Conservation (phyloP, 306 rosid genomes). For the Citrullus amarus region DNA sequence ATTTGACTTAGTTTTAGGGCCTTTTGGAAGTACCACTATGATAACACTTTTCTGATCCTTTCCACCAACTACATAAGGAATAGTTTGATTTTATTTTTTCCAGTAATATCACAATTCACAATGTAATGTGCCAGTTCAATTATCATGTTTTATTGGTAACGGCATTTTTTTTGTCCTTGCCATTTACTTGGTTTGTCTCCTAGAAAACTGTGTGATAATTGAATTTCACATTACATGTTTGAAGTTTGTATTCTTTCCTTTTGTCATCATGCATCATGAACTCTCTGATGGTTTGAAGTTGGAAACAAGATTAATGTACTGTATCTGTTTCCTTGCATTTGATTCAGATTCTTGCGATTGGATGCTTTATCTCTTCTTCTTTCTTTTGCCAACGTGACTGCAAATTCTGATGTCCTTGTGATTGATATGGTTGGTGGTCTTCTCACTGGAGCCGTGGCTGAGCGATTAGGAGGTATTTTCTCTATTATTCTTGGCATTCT, state of each 20-base stretch:
- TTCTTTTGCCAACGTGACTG: conserved; percentile 71
- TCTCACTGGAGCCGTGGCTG: conserved; percentile 92
- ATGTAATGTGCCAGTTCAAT: background rate
- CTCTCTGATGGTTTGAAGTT: background rate
- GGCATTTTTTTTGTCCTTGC: background rate
- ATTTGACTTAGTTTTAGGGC: background rate
- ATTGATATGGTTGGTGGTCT: conserved; percentile 89
- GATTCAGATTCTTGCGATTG: conserved; percentile 69
- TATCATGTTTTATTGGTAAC: background rate
- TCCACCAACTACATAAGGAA: background rate
- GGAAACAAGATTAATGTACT: background rate
- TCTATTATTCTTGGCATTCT: background rate
- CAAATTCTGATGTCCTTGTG: conserved; percentile 76
- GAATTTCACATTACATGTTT: background rate
- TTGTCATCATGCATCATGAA: background rate
- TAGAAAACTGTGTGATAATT: too few species aligned
- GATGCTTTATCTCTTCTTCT: conserved; percentile 81
- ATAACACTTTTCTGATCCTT: background rate
- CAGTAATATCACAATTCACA: too few species aligned
- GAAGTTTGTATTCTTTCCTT: background rate
- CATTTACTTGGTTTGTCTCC: too few species aligned
- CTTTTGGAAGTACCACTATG: background rate
- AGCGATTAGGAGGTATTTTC: conserved; percentile 74
- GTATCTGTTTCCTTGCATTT: conserved; percentile 7
- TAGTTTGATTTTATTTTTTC: background rate